Evolutionary conservation across 148 eudicot genomes (phyloP), one percentile per base, ranked within the genome.

Genomic region (Nyssa sinensis): DNA sequence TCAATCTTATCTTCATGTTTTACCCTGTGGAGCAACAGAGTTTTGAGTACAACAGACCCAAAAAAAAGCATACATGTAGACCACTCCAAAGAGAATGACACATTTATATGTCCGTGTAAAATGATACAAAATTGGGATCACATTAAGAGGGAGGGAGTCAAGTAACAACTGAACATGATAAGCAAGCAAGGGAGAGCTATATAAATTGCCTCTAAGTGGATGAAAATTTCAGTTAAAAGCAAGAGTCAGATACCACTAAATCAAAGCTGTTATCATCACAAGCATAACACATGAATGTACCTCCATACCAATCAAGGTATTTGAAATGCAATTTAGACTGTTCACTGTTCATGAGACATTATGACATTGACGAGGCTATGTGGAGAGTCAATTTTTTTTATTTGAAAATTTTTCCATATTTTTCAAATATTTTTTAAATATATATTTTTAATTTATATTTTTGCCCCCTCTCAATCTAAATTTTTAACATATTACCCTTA

Each of bases 1-100:
- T 92, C 97, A 55, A 57, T 67, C 83, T 88, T 90, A 33, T 94
- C 98, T 53, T 88, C 88, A 62, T 88, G 75, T 61, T 82, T 79
- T 57, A 74, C 76, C 81, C 97, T 91, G 83, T 62, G 29, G 59
- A 79, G 19, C 59, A 70, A 17, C 34, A 39, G 41, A 69, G 24
- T 33, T 3, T 17, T 27, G 62, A n/a, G 33, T 28, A 34, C 12
- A 64, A 57, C 55, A 66, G 31, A 53, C 28, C 13, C 27, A 25
- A 58, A n/a, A 59, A 33, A 60, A 28, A 37, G 16, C 25, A 61
- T 37, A 21, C 25, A 14, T 32, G 23, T 59, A 30, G 41, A 72
- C 41, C 27, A 28, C 19, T 24, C 63, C 0, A 13, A 27, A 9
- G 27, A 4, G 23, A 72, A 21, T 9, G 37, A 28, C 9, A 60